Percentiles rank a stretch among this genome's conserved stretches.
These are phyloP conservation scores for Neurospora tetrasperma DNA, from an alignment of 495 filamentous ascomycete genomes.

Conservation along the genomic window DNA sequence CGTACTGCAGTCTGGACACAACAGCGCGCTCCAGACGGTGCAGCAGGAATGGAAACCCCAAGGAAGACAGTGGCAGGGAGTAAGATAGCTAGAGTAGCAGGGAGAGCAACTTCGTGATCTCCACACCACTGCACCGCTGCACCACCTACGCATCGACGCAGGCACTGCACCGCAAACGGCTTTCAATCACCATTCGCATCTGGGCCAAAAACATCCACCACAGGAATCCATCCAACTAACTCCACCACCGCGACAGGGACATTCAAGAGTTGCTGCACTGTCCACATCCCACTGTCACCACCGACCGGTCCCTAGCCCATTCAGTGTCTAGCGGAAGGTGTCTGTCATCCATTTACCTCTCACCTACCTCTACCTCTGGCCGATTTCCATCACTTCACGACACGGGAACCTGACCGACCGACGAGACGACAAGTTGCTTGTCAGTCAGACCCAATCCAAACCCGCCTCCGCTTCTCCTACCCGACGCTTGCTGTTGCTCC, in stretches of 20 bases:
- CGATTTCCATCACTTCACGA: not conserved
- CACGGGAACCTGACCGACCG: not conserved
- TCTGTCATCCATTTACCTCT: not conserved
- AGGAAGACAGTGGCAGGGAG: not conserved
- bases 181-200: not conserved
- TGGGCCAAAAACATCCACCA: not conserved
- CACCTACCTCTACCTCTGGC: not conserved
- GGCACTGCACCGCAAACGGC: not conserved
- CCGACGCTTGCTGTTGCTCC: not conserved
- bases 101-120: not conserved
- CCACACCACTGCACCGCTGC: not conserved
- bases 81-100: too few relatives aligned
- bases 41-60: not conserved
- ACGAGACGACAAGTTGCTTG: not conserved
- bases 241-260: not conserved
- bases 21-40: not conserved
- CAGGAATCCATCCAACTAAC: not conserved
- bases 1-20: slow-evolving; percentile 8
- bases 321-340: not conserved
- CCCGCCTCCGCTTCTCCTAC: not conserved
- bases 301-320: not conserved
- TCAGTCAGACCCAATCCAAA: not conserved
- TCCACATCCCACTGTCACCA: not conserved
- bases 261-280: not conserved
- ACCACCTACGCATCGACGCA: too few relatives aligned